Conservation (phyloP, 345 rosid species). For the Citrus unshiu region DNA sequence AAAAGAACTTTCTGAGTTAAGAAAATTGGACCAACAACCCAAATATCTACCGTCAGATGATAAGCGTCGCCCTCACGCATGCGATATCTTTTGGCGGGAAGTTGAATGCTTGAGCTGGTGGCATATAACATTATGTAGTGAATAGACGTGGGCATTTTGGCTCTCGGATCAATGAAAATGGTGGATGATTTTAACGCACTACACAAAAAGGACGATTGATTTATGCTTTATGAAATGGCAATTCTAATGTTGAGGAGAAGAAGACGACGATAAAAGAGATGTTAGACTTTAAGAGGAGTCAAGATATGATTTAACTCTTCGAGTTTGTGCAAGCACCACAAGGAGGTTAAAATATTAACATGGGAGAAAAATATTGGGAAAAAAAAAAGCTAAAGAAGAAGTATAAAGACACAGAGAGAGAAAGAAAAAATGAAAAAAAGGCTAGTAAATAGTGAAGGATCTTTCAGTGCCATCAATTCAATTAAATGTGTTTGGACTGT, state of each 20-base stretch:
- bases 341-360: constrained; percentile 8
- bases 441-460: constrained; percentile 15
- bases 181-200: constrained; percentile 17
- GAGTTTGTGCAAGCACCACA: constrained; percentile 32
- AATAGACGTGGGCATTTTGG: constrained; percentile 21
- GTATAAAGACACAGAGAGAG: not conserved
- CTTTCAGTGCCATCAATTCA: constrained; percentile 48
- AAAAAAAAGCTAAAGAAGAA: not conserved
- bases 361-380: not conserved
- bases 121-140: too few species aligned
- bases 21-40: too few species aligned
- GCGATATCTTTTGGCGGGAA: constrained; percentile 30
- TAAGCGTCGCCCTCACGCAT: too few species aligned
- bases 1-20: too few species aligned
- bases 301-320: constrained; percentile 29
- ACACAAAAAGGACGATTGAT: not conserved
- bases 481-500: constrained; percentile 52
- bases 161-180: constrained; percentile 21
- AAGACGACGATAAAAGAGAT: constrained; percentile 8
- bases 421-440: not conserved
- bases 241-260: not conserved
- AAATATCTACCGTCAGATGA: not conserved
- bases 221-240: not conserved
- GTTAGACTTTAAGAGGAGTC: constrained; percentile 36
- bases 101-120: not conserved